Base-by-base conservation (phyloP, 441 rosid species). In the Pelargonium exstipulatum region DNA sequence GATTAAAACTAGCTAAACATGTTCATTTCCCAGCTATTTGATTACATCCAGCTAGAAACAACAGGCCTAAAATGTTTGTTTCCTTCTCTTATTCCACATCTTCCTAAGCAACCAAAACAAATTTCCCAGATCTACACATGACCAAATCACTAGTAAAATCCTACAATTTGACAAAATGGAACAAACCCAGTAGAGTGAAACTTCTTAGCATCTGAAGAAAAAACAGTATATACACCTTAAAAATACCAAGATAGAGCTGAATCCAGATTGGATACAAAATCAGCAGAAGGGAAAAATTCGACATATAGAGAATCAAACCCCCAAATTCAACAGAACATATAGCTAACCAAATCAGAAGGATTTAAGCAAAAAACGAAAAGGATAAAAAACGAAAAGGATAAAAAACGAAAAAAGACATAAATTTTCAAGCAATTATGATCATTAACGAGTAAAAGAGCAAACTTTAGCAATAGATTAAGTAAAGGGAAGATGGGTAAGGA, bases 81-180 rank as follows among this genome's bases (percentile, higher is more conserved):
- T 35, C 67, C 20, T 53, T 14, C 40, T 22, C 60, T 16, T 58
- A 42, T 35, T 35, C 69, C 35, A 29, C 35, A 29, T 55, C 37
- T 24, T 62, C 63, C 65, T 67, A 62, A 71, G 60, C 17, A 2
- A 67, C 32, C 60, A 74, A 68, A 46, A 51, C 69, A 66, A 18
- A 68, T 24, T 9, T 26, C 18, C 65, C 74, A 82, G 81, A 82
- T 82, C 85, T 69, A 48, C 35, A 51, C 53, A 68, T n/a, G 72
- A 45, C 77, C 72, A 55, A 68, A 69, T 24, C 77, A 49, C 45
- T 49, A 62, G 69, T 58, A 62, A 66, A 46, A 53, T 20, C 55
- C 64, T 40, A 62, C 37, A 5, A 32, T 32, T 40, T 35, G 14
- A 57, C 4, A 22, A 51, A 60, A 18, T 35, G 7, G 37, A 57